These are phyloP conservation scores for Platismatia glauca DNA, from an alignment of 495 filamentous ascomycete genomes.

Conservation along the genomic window DNA sequence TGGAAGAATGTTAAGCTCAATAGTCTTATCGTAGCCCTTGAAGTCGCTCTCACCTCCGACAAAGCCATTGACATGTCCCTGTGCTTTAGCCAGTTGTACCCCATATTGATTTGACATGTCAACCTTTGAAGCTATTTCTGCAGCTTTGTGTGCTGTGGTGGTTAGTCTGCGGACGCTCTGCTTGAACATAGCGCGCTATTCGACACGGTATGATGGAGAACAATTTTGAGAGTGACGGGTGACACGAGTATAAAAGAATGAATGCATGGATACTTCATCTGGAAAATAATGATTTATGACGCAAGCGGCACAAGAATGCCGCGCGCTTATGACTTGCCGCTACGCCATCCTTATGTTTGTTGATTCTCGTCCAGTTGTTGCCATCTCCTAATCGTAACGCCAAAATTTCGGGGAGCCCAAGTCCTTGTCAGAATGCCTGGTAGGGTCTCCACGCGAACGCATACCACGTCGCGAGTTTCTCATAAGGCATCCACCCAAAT, in stretches of 20 bases:
- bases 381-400: not conserved
- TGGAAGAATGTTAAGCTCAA: conserved; percentile 30
- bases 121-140: conserved; percentile 31
- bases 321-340: conserved; percentile 5
- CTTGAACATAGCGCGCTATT: conserved; percentile 42
- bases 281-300: not conserved
- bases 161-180: conserved; percentile 48
- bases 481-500: conserved; percentile 51
- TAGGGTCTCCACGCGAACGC: conserved; percentile 49
- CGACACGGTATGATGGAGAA: not conserved
- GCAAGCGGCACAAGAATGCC: not conserved
- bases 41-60: conserved; percentile 62
- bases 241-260: not conserved
- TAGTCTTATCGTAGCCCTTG: not conserved
- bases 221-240: not conserved
- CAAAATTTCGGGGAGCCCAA: not conserved
- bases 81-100: conserved; percentile 66
- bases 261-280: not conserved
- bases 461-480: conserved; percentile 42
- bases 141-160: conserved; percentile 44
- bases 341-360: not conserved
- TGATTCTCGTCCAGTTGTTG: not conserved
- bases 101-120: conserved; percentile 51
- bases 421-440: conserved; percentile 45
- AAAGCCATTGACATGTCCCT: conserved; percentile 74